Base-by-base conservation (phyloP, 768 basidiomycete genomes). In the Amanita fuliginea region DNA sequence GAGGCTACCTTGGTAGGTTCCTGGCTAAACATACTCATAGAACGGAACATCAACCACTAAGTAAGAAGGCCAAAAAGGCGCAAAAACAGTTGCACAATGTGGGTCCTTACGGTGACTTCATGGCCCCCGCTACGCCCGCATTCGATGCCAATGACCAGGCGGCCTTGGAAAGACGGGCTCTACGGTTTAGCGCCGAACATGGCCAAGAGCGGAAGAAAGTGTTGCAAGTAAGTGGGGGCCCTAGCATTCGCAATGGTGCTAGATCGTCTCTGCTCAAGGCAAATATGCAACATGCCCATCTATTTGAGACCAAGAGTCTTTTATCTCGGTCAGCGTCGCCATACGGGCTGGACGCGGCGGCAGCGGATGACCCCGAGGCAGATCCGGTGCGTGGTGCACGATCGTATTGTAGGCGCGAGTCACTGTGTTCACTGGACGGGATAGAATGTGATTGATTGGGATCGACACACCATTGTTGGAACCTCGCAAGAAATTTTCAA, bases 381-480 rank as follows among this genome's bases (percentile, higher is more conserved):
- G 78, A 83, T 61, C 77, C 81, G 51, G 85, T 88, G 59, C 37
- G 83, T 72, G 18, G 36, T 46, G 45, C 45, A n/a, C 39, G 22
- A 6, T 41, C 28, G 7, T 9, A 16, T 16, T 14, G 10, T 7
- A 41, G 21, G 30, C 21, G 32, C 8, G 39, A 21, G 30, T 11
- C 39, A 26, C 34, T 19, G 50, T 26, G 41, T 42, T 55, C 35
- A 32, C 43, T 21, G 49, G 42, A 21, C 13, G 39, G 40, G 39
- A 43, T 50, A 98, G 95, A 95, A 94, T 58, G 93, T 95, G 7
- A 83, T 92, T 47, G 84, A 94, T 62, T 99, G 96, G 96, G 96
- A 99, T 69, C 81, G 81, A 51, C 76, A 82, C 65, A 97, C 94
- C 6, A 97, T 99, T 58, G 91, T 95, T 49, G 96, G 96, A 44